Percentiles rank a stretch among this genome's conserved stretches.
Conservation (phyloP, 495 filamentous ascomycete species). For the Neurospora sp. region DNA sequence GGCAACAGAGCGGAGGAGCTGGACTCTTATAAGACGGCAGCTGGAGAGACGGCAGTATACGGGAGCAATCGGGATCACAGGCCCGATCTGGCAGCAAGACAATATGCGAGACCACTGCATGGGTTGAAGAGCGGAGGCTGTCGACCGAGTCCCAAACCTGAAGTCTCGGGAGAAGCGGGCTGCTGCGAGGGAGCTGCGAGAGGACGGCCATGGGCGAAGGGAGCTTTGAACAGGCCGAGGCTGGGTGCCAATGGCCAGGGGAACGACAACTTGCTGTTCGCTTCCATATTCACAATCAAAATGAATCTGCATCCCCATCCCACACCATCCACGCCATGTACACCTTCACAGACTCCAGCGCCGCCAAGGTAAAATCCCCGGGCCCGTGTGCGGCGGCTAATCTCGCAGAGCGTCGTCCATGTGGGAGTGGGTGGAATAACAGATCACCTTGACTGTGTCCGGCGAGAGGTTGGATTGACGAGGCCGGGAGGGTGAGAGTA, state of each 20-base stretch:
- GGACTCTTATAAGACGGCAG: background rate
- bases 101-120: conserved; percentile 11
- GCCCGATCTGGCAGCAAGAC: conserved; percentile 5
- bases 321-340: background rate
- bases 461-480: background rate
- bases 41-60: background rate
- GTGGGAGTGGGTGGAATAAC: background rate
- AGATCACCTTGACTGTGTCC: background rate
- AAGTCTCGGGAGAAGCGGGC: background rate
- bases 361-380: background rate
- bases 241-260: background rate
- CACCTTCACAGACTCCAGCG: background rate
- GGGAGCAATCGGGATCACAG: background rate
- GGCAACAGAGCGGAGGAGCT: background rate
- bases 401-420: background rate
- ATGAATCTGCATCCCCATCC: background rate
- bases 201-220: background rate
- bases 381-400: background rate
- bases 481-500: background rate
- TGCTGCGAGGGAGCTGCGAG: background rate
- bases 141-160: background rate
- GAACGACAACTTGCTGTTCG: background rate
- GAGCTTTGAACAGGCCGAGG: background rate
- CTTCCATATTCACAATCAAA: background rate
- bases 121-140: background rate